Evolutionary conservation across 345 rosid species (phyloP), one percentile per base, ranked within the genome.

Genomic region (Pistacia atlantica): DNA sequence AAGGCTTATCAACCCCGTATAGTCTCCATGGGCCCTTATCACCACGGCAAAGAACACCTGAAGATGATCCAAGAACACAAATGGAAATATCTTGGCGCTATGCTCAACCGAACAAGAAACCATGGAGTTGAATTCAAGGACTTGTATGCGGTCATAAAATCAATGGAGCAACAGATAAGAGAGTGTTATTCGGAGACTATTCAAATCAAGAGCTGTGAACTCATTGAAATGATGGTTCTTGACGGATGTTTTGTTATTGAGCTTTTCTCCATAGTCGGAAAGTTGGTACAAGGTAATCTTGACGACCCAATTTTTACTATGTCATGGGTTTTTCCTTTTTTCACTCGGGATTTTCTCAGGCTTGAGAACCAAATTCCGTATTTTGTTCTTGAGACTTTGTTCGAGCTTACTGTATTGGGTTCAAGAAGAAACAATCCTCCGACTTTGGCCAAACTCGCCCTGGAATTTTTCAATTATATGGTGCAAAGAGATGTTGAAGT

Each of bases 351-450:
- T 76, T 78, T 90, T 37, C 86, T 90, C 12, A 78, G 79, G 67
- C 71, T 90, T 2, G 95, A 90, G 82, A 90, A 90, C 38, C 92
- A 90, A 77, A 83, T 90, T 42, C 92, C 94, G 38, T 86, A 69
- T 75, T 67, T 86, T 60, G 82, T 88, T 68, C 90, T 90, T 72
- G 69, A 82, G 31, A 22, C 81, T 45, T 76, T 89, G 8, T 89
- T 74, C 7, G 75, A 80, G 12, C 73, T 79, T 18, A 80, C 81
- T 0, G 71, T 71, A 0, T 71, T 64, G 59, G 68, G 54, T 49
- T 46, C 78, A 12, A 48, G 25, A 9, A 73, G 16, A 4, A 71
- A 46, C 18, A n/a, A 35, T 17, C 17, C 37, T 49, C 76, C 71
- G n/a, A 64, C 81, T 20, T 75, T 90, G 33, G 79, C 77, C 7